Evolutionary conservation across 1,284 basidiomycete species (phyloP).

Genomic region (Trametes polyzona): DNA sequence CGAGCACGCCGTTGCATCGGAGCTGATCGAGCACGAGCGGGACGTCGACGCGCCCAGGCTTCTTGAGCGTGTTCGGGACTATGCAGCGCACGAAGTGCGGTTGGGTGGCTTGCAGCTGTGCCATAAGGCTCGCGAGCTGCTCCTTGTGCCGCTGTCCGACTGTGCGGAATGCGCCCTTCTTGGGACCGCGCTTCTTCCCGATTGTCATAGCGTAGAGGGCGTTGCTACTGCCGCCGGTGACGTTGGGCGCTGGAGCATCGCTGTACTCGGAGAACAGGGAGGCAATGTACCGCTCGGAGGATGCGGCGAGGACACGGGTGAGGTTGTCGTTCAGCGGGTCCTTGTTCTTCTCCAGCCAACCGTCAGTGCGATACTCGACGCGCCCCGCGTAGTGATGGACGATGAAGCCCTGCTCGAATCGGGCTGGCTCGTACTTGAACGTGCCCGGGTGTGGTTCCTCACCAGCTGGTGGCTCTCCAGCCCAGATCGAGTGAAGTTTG

Average conservation of each 20-base stretch:
- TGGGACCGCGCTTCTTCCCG: constrained; percentile 80
- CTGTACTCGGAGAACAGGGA: constrained; percentile 86
- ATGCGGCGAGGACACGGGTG: constrained; percentile 85
- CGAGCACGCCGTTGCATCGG: constrained; percentile 98
- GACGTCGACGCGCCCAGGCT: constrained; percentile 90
- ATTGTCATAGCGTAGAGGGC: constrained; percentile 48
- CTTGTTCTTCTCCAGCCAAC: constrained; percentile 99
- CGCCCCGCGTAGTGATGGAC: constrained; percentile 97
- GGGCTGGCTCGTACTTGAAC: constrained; percentile 84
- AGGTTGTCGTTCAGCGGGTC: constrained; percentile 98
- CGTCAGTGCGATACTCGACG: constrained; percentile 95
- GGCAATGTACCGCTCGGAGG: constrained; percentile 83
- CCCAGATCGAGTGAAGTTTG: constrained; percentile 84
- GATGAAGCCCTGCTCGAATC: constrained; percentile 95
- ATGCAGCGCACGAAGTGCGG: constrained; percentile 99
- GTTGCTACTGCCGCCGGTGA: constrained; percentile 19
- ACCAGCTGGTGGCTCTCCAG: constrained; percentile 46
- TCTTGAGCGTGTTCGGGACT: constrained; percentile 93
- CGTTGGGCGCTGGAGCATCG: constrained; percentile 42
- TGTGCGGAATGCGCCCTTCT: constrained; percentile 97
- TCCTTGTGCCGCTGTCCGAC: constrained; percentile 97
- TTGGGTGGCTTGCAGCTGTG: constrained; percentile 91
- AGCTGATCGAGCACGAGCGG: constrained; percentile 97
- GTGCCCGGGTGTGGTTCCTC: constrained; percentile 75
- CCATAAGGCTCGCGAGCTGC: constrained; percentile 92